Base-by-base conservation (phyloP, 202 grass and related monocot species). In the Hordeum pubiflorum region DNA sequence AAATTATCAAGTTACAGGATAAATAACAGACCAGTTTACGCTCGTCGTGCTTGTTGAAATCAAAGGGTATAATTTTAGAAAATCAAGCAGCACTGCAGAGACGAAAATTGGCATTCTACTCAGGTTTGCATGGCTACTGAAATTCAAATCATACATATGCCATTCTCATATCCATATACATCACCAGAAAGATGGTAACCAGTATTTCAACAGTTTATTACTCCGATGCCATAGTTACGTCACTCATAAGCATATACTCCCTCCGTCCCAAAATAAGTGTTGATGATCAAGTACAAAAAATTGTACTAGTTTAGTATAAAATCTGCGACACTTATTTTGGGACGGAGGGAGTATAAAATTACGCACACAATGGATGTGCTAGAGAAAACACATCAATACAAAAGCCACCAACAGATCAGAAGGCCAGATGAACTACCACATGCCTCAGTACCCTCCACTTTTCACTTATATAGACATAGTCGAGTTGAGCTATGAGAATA, bases 391-490 rank as follows among this genome's bases (percentile, higher is more conserved):
- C 26, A 81, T 50, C 43, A 5, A 56, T 18, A 76, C 14, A 71
- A 15, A 26, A 27, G 22, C 32, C 29, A 46, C 15, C 12, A 56
- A 63, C 63, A 72, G 50, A 78, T 71, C 40, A 63, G 18, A 62
- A 75, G 62, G 61, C 10, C 20, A n/a, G 37, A 52, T 39, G 44
- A 58, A 48, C 75, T 74, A 79, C 36, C 17, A 82, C 58, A 79
- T n/a, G 22, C 3, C 18, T 44, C 61, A 3, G 9, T 80, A 50
- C 52, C 40, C 50, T 72, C 65, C n/a, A 24, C 39, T 65, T 75
- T 37, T 29, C 57, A 44, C 59, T 83, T 84, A 23, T 54, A 84
- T 88, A 76, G 34, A 87, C 77, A 88, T 29, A 15, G 27, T 50
- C 37, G 6, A 67, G 46, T 67, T 74, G 40, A 18, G 33, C 41